Percentiles rank a stretch among this genome's conserved stretches.
These are phyloP conservation scores for Sphenostylis stenocarpa DNA, from an alignment of 306 rosid genomes.

Conservation along the genomic window DNA sequence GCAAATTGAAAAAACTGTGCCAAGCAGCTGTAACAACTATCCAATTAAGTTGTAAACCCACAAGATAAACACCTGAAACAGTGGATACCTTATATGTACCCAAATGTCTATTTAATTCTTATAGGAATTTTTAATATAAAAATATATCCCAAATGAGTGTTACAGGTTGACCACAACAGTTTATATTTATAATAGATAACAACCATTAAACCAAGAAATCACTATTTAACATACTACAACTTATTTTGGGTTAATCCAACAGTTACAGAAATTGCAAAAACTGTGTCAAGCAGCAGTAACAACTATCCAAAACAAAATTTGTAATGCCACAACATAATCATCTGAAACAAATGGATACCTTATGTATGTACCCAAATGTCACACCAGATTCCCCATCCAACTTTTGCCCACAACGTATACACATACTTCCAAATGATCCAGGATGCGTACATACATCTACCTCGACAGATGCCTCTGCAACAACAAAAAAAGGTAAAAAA, in stretches of 20 bases:
- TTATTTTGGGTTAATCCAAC: slow-evolving; percentile 9
- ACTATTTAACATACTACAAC: neutral
- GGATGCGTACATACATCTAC: slow-evolving; percentile 66
- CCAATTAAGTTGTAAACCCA: slow-evolving; percentile 23
- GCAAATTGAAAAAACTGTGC: neutral
- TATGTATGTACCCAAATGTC: slow-evolving; percentile 79
- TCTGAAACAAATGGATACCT: slow-evolving; percentile 50
- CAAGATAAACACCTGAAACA: slow-evolving; percentile 25
- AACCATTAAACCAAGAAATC: slow-evolving; percentile 15
- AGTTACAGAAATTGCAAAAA: neutral
- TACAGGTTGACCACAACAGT: neutral
- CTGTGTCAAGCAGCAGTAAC: neutral
- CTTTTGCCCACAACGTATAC: slow-evolving; percentile 71
- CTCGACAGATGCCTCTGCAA: slow-evolving; percentile 50
- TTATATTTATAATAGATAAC: neutral
- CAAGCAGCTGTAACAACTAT: neutral
- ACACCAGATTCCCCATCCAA: slow-evolving; percentile 72
- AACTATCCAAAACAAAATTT: slow-evolving; percentile 21
- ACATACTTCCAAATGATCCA: slow-evolving; percentile 77
- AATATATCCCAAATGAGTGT: neutral
- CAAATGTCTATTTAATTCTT: slow-evolving; percentile 43
- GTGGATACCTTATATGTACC: slow-evolving; percentile 72
- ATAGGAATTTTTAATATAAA: neutral
- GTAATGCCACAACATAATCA: slow-evolving; percentile 19
- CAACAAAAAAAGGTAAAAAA: slow-evolving; percentile 8